Evolutionary conservation across 192 early-diverging fungal genomes (phyloP).

Genomic region (Hyaloraphidium curvatum): DNA sequence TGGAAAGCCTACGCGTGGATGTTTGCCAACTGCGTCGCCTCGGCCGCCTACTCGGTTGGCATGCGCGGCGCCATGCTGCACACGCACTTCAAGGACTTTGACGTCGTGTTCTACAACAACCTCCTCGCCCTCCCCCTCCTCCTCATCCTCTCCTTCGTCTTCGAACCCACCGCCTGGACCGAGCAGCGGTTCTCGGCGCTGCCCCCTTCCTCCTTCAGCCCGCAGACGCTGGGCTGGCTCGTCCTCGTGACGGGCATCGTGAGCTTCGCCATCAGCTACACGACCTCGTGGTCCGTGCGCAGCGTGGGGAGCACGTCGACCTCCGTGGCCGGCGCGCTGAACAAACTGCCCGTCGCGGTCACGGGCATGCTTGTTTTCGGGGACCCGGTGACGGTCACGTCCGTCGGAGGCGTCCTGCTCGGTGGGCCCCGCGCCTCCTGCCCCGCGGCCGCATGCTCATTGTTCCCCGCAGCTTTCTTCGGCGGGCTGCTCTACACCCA

Average conservation of each 20-base stretch:
- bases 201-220: background rate
- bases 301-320: conserved; percentile 63
- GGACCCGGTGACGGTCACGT: conserved; percentile 60
- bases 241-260: conserved; percentile 57
- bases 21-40: conserved; percentile 77
- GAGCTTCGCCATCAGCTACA: conserved; percentile 78
- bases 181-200: background rate
- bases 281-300: conserved; percentile 62
- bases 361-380: conserved; percentile 91
- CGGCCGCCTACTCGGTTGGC: conserved; percentile 68
- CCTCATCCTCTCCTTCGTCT: conserved; percentile 14
- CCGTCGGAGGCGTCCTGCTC: conserved; percentile 68
- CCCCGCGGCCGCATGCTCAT: background rate
- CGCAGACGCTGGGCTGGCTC: background rate
- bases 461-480: conserved; percentile 3
- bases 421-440: conserved; percentile 23
- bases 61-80: conserved; percentile 80
- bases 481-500: background rate
- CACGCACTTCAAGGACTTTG: conserved; percentile 89
- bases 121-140: conserved; percentile 62
- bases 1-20: conserved; percentile 65
- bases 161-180: conserved; percentile 8
- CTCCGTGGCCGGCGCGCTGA: conserved; percentile 93
- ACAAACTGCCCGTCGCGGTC: conserved; percentile 90
- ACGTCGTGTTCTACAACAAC: conserved; percentile 97